Evolutionary conservation across 2,329 filamentous ascomycete species (phyloP).

Genomic region (Fusarium abutilonis): DNA sequence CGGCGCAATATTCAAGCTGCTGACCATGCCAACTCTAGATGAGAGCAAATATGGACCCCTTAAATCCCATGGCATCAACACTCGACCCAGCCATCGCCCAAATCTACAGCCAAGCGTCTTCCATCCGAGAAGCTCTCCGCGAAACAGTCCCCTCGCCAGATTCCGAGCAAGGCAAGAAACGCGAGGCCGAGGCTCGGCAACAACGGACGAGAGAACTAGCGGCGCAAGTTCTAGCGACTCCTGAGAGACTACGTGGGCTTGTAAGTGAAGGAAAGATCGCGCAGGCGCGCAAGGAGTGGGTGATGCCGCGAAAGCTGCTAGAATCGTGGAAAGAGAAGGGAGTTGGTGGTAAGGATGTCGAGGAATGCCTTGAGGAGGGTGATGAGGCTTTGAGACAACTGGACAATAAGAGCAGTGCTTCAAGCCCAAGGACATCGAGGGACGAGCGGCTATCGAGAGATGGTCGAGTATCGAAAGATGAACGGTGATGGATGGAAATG

Average conservation of each 20-base stretch:
- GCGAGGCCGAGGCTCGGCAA: constrained; percentile 48
- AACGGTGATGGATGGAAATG: constrained; percentile 24
- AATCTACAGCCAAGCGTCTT: constrained; percentile 71
- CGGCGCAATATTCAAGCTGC: not conserved
- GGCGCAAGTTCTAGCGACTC: constrained; percentile 69
- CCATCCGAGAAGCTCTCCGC: constrained; percentile 64
- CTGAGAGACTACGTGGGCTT: constrained; percentile 66
- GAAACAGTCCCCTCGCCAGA: constrained; percentile 59
- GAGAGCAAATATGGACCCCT: constrained; percentile 81
- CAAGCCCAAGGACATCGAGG: constrained; percentile 37
- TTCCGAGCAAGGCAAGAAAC: constrained; percentile 51
- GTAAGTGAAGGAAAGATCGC: constrained; percentile 67
- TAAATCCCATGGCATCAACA: constrained; percentile 77
- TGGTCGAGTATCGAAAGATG: too few species aligned
- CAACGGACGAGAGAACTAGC: constrained; percentile 66
- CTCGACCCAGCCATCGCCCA: constrained; percentile 78
- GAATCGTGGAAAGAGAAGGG: constrained; percentile 64
- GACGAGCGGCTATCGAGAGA: constrained; percentile 31
- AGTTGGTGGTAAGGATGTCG: constrained; percentile 64
- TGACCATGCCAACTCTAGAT: constrained; percentile 59
- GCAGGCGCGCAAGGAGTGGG: constrained; percentile 68
- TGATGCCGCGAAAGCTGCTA: constrained; percentile 62
- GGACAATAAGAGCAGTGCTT: constrained; percentile 27
- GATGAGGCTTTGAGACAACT: constrained; percentile 57
- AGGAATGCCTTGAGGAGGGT: constrained; percentile 63